These are phyloP conservation scores for Candida vaughaniae DNA, from an alignment of 805 yeast species.

Conservation along the genomic window DNA sequence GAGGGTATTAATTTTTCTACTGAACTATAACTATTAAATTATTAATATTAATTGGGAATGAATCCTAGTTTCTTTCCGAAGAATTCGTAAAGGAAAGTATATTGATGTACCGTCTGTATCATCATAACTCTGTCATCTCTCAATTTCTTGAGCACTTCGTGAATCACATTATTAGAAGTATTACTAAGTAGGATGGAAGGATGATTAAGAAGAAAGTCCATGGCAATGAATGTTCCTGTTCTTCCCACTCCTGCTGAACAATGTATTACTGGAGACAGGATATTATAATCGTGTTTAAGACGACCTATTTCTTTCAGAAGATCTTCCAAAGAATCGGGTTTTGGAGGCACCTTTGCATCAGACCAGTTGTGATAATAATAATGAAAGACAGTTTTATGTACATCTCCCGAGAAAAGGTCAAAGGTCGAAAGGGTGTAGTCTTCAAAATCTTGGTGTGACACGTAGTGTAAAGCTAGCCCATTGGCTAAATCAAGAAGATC, in stretches of 20 bases:
- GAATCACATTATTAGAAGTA: slow-evolving; percentile 24
- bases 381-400: slow-evolving; percentile 33
- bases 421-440: slow-evolving; percentile 28
- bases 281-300: slow-evolving; percentile 4
- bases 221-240: slow-evolving; percentile 40
- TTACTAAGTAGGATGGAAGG: background rate
- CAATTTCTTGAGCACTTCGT: slow-evolving; percentile 24
- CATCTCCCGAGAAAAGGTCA: slow-evolving; percentile 17
- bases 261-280: slow-evolving; percentile 29
- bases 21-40: too few species aligned
- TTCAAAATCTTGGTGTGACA: slow-evolving; percentile 17
- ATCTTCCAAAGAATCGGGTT: slow-evolving; percentile 28
- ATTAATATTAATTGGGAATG: too few species aligned
- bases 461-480: slow-evolving; percentile 17
- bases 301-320: slow-evolving; percentile 20
- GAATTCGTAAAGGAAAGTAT: slow-evolving; percentile 32
- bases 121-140: slow-evolving; percentile 41
- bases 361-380: slow-evolving; percentile 45
- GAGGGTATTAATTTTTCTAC: too few species aligned
- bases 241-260: slow-evolving; percentile 53
- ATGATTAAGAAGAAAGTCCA: slow-evolving; percentile 30
- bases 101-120: slow-evolving; percentile 44
- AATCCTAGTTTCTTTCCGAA: slow-evolving; percentile 9
- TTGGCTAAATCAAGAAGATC: slow-evolving; percentile 23
- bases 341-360: slow-evolving; percentile 41